Percentiles rank a stretch among this genome's conserved stretches.
These are phyloP conservation scores for Coprinellus aureogranulatus DNA, from an alignment of 768 basidiomycete genomes.

Conservation along the genomic window DNA sequence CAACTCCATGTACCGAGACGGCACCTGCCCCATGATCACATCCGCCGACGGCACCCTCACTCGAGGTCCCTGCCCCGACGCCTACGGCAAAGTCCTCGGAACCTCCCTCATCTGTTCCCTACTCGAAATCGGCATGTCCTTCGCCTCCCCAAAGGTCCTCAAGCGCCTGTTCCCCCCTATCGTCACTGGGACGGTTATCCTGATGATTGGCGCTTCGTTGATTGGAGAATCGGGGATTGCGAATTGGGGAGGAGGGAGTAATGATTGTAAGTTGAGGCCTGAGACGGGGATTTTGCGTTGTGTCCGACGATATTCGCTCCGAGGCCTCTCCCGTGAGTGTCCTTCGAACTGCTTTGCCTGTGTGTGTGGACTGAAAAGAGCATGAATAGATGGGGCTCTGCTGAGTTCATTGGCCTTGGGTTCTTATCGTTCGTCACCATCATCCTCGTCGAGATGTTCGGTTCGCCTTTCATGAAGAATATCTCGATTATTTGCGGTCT, in stretches of 20 bases:
- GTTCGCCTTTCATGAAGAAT: constrained; percentile 83
- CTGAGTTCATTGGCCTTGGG: constrained; percentile 82
- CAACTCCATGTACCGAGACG: constrained; percentile 71
- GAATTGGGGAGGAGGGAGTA: constrained; percentile 85
- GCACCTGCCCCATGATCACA: constrained; percentile 66
- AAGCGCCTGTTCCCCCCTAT: constrained; percentile 76
- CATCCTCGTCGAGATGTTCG: constrained; percentile 77
- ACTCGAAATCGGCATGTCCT: constrained; percentile 74
- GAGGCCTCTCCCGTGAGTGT: constrained; percentile 56
- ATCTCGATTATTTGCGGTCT: constrained; percentile 74
- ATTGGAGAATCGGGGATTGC: constrained; percentile 71
- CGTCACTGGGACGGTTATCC: constrained; percentile 72
- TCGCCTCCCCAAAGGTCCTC: constrained; percentile 62
- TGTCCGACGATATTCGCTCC: constrained; percentile 75
- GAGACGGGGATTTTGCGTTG: constrained; percentile 62
- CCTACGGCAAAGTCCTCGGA: constrained; percentile 76
- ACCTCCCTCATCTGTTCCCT: constrained; percentile 77
- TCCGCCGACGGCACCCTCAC: constrained; percentile 58
- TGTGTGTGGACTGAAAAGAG: too few species aligned
- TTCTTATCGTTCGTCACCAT: constrained; percentile 80
- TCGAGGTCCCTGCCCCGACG: constrained; percentile 68
- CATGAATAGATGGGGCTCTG: constrained; percentile 76
- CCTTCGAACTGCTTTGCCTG: too few species aligned
- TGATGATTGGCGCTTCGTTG: constrained; percentile 77
- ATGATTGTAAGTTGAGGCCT: constrained; percentile 61